Evolutionary conservation across 441 rosid genomes (phyloP).

Genomic region (Euphorbia schlechtendalii): DNA sequence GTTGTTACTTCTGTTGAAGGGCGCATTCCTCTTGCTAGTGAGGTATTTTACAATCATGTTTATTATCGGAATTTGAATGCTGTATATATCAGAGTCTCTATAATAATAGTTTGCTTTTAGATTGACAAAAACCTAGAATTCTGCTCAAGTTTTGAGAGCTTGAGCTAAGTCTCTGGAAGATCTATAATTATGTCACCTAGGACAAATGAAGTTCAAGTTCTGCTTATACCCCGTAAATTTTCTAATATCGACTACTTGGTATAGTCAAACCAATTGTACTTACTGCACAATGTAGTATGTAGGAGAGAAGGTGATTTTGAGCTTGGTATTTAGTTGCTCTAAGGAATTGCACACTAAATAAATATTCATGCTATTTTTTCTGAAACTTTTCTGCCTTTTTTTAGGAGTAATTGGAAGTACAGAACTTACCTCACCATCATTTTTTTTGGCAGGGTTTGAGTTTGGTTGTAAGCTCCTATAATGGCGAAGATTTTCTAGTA

Average conservation of each 20-base stretch:
- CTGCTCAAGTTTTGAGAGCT: neutral
- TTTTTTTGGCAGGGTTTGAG: slow-evolving; percentile 77
- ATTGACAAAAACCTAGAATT: neutral
- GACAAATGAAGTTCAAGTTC: too few relatives aligned
- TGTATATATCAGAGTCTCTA: neutral
- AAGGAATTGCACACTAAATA: neutral
- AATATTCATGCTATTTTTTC: neutral
- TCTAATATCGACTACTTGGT: neutral
- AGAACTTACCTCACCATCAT: slow-evolving; percentile 7
- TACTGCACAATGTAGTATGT: neutral
- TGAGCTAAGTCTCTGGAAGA: neutral
- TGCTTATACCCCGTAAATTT: too few relatives aligned
- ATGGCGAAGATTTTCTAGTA: slow-evolving; percentile 76
- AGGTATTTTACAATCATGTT: slow-evolving; percentile 42
- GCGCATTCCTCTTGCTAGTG: slow-evolving; percentile 94
- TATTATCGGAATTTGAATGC: neutral
- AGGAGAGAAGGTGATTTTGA: neutral
- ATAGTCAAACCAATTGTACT: neutral
- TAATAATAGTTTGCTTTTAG: neutral
- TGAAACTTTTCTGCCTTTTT: neutral
- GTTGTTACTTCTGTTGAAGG: slow-evolving; percentile 80
- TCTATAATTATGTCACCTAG: neutral
- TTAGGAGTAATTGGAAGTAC: neutral
- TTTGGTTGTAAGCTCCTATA: slow-evolving; percentile 64
- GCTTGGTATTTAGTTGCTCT: slow-evolving; percentile 3